phyloP scores from a whole-genome alignment of 75 land plant species.

The Adiantum capillusveneris region DNA sequence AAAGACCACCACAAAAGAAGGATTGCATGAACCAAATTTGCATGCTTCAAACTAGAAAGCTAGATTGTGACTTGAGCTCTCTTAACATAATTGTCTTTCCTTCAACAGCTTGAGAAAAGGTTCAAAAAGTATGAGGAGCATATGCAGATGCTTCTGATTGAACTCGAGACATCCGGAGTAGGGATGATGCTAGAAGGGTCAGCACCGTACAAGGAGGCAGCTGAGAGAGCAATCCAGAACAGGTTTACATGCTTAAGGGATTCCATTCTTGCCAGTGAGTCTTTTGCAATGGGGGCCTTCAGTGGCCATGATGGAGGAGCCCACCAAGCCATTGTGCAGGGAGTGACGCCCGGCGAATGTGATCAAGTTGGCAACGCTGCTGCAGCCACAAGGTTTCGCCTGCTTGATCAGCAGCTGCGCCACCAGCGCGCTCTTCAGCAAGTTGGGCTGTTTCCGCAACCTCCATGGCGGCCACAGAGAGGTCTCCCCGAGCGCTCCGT shows the following conservation, averaged over 20 bases:
- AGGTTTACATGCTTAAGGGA: constrained; percentile 73
- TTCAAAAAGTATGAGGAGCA: constrained; percentile 75
- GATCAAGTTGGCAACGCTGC: constrained; percentile 14
- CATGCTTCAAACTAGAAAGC: too few species aligned
- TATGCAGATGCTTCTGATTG: constrained; percentile 59
- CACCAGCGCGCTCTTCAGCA: constrained; percentile 77
- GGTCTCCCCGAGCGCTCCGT: constrained; percentile 34
- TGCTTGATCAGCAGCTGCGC: constrained; percentile 62
- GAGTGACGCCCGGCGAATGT: constrained; percentile 1
- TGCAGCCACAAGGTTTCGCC: constrained; percentile 37
- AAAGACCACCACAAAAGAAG: too few species aligned
- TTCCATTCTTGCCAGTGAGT: constrained; percentile 24
- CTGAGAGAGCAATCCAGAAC: constrained; percentile 59
- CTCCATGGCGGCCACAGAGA: constrained; percentile 34
- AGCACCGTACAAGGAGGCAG: constrained; percentile 62
- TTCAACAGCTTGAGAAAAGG: constrained; percentile 24
- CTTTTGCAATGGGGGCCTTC: too few species aligned
- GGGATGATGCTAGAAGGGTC: constrained; percentile 17
- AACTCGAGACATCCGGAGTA: constrained; percentile 49
- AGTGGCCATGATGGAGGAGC: constrained; percentile 39
- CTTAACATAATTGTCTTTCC: too few species aligned
- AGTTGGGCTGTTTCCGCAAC: constrained; percentile 46
- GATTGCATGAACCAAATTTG: too few species aligned
- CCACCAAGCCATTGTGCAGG: constrained; percentile 17
- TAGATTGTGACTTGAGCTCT: too few species aligned